These are phyloP conservation scores for Colletotrichum trifolii DNA, from an alignment of 2,329 filamentous ascomycete genomes.

Conservation along the genomic window DNA sequence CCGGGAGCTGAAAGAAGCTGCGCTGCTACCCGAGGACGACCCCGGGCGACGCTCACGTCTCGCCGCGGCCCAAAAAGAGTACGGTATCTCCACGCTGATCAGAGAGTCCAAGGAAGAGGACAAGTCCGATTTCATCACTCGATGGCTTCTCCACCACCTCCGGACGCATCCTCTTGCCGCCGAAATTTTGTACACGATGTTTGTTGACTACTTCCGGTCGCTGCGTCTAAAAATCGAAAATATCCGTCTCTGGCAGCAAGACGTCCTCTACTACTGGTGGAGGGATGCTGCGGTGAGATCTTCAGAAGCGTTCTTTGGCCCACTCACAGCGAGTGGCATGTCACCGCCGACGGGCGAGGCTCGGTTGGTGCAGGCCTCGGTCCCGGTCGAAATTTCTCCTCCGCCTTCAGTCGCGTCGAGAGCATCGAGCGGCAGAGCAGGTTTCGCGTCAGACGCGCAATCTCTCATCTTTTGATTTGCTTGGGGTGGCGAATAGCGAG, in stretches of 20 bases:
- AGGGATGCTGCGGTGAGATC: constrained; percentile 39
- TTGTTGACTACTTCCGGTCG: constrained; percentile 42
- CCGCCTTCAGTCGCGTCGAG: background rate
- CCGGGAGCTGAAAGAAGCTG: constrained; percentile 53
- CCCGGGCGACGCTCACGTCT: constrained; percentile 49
- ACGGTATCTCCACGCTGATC: constrained; percentile 57
- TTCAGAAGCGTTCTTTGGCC: constrained; percentile 20
- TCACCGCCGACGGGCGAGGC: background rate
- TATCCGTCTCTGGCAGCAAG: constrained; percentile 48
- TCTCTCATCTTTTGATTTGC: too few species aligned
- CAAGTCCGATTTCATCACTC: constrained; percentile 59
- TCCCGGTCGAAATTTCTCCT: background rate
- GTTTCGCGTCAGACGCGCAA: too few species aligned
- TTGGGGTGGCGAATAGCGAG: too few species aligned
- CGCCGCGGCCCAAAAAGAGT: constrained; percentile 58
- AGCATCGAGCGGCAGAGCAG: too few species aligned
- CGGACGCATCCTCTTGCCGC: constrained; percentile 58
- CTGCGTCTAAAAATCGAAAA: constrained; percentile 47
- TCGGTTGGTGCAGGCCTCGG: background rate
- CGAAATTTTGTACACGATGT: constrained; percentile 54
- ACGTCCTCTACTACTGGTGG: constrained; percentile 53
- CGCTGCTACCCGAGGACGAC: constrained; percentile 49
- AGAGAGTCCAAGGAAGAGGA: constrained; percentile 48
- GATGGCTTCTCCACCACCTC: constrained; percentile 65
- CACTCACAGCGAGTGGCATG: constrained; percentile 24